Evolutionary conservation across 768 basidiomycete genomes (phyloP), one percentile per base, ranked within the genome.

Genomic region (Strobilomyces echinocephalus): DNA sequence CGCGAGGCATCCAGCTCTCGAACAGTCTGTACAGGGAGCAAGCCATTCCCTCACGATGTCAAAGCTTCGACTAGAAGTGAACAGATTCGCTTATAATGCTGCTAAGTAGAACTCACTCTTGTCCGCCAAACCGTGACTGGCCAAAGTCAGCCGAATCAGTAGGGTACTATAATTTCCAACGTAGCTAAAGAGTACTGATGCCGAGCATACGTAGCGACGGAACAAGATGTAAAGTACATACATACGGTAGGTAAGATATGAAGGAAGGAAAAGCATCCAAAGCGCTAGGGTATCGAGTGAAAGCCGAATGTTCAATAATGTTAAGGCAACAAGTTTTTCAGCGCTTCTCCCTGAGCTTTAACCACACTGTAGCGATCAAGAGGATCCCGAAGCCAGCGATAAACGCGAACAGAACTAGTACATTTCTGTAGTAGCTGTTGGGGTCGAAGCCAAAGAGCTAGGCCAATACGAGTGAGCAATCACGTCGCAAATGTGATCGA

Each of bases 401-500:
- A 66, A 86, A 97, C 0, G 81, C 94, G 59, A 94, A 92, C 49
- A 91, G 65, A 41, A 95, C 85, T 26, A 97, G 74, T 7, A 97
- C 88, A 63, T 95, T 90, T 49, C 93, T 77, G 66, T 95, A 97
- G 66, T 95, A 97, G 58, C 88, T 85, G 57, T 82, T 80, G 46
- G 74, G 60, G 16, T 82, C 81, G 63, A 97, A 97, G 1, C 94
- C 95, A 65, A 97, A 98, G 20, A 97, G 77, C 81, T 90, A 47
- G 15, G 2, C 12, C 10, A 18, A 33, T 54, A 9, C 9, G 6
- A 30, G 6, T 30, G 30, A 30, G 30, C 30, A 40, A 54, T n/a
- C 8, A 26, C 8, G 38, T 10, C n/a, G 47, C 7, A 14, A 35
- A 18, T 8, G 4, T 15, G 18, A 11, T 18, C n/a, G 7, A 31